Evolutionary conservation across 1,284 basidiomycete genomes (phyloP).

Genomic region (Kwoniella shivajii): DNA sequence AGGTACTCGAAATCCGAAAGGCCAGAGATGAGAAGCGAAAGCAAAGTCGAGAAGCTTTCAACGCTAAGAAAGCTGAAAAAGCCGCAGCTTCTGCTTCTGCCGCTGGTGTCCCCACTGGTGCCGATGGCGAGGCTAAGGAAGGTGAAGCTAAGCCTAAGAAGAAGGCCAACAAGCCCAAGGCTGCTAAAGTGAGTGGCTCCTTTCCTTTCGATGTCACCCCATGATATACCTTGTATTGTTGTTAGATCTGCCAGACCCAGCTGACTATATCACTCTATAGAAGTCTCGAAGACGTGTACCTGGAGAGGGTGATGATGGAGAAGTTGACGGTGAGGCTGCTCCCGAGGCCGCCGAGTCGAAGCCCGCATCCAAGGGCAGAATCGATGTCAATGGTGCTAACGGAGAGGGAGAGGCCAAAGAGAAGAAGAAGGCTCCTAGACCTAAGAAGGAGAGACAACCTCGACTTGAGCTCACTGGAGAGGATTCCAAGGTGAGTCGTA

Average conservation of each 20-base stretch:
- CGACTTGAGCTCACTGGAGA: constrained; percentile 62
- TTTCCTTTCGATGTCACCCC: too few relatives aligned
- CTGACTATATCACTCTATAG: constrained; percentile 16
- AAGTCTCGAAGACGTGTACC: constrained; percentile 47
- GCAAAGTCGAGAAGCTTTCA: constrained; percentile 32
- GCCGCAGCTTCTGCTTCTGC: constrained; percentile 30
- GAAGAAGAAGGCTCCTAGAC: constrained; percentile 48
- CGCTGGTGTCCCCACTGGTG: constrained; percentile 42
- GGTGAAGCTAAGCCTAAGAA: constrained; percentile 41
- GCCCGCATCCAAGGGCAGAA: constrained; percentile 48
- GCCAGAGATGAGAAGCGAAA: constrained; percentile 46
- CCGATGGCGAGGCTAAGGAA: constrained; percentile 49
- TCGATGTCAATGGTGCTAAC: constrained; percentile 43
- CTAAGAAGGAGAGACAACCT: constrained; percentile 44
- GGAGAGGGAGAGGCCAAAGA: constrained; percentile 49
- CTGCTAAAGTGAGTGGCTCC: constrained; percentile 15
- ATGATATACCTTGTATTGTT: too few relatives aligned
- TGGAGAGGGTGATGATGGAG: constrained; percentile 44
- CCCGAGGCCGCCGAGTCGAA: constrained; percentile 17
- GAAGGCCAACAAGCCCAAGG: constrained; percentile 29
- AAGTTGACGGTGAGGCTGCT: constrained; percentile 34
- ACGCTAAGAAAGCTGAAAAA: constrained; percentile 27
- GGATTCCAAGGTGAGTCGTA: constrained; percentile 58
- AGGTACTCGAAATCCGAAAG: constrained; percentile 65
- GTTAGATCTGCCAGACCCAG: not conserved